Base-by-base conservation (phyloP, 805 yeast genomes). In the Lipomyces starkeyi region DNA sequence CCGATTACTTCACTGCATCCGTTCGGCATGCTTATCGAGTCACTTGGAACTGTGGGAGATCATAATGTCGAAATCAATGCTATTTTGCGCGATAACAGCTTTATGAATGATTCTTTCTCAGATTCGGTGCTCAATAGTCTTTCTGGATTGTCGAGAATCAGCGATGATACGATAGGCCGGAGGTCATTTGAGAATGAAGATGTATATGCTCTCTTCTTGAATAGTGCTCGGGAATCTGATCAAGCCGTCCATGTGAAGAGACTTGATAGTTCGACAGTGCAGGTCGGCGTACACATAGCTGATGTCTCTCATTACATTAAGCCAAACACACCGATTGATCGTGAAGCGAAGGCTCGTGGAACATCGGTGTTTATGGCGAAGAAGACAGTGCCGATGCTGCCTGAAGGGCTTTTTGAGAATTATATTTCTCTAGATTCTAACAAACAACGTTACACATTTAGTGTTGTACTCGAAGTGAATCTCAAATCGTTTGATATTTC, bases 1-100 rank as follows among this genome's bases (percentile, higher is more conserved):
- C 99, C 99, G 76, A 95, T 95, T 79, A 95, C 99, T 9, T 94
- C 98, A 0, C 84, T 95, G 78, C 99, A 95, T 82, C 99, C 99
- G 4, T 95, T 95, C 77, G 99, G 99, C 74, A 93, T 97, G 37
- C 82, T 95, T 66, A 89, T 94, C 32, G 90, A 93, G 58, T 91
- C 91, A 73, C 82, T 95, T 70, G 99, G 99, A 29, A 84, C 87
- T 52, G 87, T 91, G 74, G 91, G 88, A 72, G 94, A 89, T 70
- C 85, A 88, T 2, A 82, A 84, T 27, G 91, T 94, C 55, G 97
- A 93, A 78, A 86, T 93, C 69, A 94, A 90, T 77, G 91, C 98
- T 0, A 89, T 95, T 64, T 83, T 95, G 73, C 87, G 98, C 75
- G 98, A 81, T 71, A 81, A 80, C 72, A 83, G 81, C 67, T 83